Base-by-base conservation (phyloP, 163 green algal genomes). In the Volvox carteri region DNA sequence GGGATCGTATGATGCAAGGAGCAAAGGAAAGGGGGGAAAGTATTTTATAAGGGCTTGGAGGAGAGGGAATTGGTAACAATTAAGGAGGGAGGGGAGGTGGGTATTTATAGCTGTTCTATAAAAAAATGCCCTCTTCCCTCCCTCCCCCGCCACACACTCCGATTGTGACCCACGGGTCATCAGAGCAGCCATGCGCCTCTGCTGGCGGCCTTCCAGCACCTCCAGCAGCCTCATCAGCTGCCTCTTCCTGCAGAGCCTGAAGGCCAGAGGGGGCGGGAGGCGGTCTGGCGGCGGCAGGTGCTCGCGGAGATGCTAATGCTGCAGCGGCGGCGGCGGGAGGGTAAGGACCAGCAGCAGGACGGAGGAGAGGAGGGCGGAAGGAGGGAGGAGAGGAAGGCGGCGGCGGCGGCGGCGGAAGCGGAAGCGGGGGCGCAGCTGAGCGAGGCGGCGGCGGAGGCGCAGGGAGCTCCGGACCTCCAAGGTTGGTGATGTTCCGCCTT, bases 151-250 rank as follows among this genome's bases (percentile, higher is more conserved):
- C 68, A 35, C 35, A 14, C 68, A 18, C 68, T 7, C 33, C 16
- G 41, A 60, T n/a, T 11, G n/a, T 44, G 7, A 30, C 44, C 50
- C 50, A 54, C 18, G 30, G 19, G n/a, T 39, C 48, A n/a, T 16
- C 68, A 88, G 83, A 78, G 44, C 67, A 81, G 83, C 39, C 83
- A 88, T 67, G 37, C 50, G 18, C 83, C 83, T 0, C 83, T 88
- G 28, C 37, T 88, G 50, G 83, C 67, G 12, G 83, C 83, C 37
- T 81, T 50, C 21, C 14, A 54, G 19, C 80, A 87, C 80, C 62
- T 87, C 58, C 78, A 48, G 16, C n/a, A 58, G 28, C 46, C 65
- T 30, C 18, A 8, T 19, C 42, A 42, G 62, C 79, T 78, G 62
- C 79, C 79, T 4, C 28, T 60, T 23, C 44, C 25, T 42, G 28